phyloP scores from a whole-genome alignment of 2,329 filamentous ascomycete genomes.

The Fusarium annulatum region DNA sequence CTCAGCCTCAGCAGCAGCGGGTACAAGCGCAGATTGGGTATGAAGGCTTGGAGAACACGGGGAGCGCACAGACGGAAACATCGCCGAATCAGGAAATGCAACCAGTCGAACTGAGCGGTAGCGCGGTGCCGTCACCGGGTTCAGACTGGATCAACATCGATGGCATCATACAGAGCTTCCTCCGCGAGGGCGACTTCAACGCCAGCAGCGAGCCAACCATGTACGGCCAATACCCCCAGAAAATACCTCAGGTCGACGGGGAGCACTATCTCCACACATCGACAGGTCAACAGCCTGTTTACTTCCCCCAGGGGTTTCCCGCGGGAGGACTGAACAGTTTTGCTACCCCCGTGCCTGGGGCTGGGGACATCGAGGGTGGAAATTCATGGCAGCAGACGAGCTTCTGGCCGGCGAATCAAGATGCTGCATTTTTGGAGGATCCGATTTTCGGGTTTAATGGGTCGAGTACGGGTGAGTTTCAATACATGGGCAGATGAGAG shows the following conservation, averaged over 20 bases:
- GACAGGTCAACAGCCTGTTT: constrained; percentile 6
- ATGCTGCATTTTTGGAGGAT: constrained; percentile 41
- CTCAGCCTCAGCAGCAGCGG: constrained; percentile 3
- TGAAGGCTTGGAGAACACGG: not conserved
- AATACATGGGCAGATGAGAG: constrained; percentile 23
- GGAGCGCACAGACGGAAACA: not conserved
- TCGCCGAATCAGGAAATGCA: not conserved
- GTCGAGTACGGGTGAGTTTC: constrained; percentile 43
- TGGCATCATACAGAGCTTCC: constrained; percentile 52
- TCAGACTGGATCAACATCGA: constrained; percentile 50
- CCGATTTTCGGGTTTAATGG: constrained; percentile 49
- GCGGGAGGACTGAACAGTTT: constrained; percentile 7
- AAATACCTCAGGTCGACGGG: constrained; percentile 12
- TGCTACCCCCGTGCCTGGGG: not conserved
- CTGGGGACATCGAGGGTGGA: constrained; percentile 7
- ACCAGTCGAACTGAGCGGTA: not conserved
- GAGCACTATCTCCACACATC: constrained; percentile 18
- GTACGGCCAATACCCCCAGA: constrained; percentile 5
- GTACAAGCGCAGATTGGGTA: not conserved
- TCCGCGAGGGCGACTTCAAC: constrained; percentile 38
- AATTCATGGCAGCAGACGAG: constrained; percentile 12
- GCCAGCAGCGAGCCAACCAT: not conserved
- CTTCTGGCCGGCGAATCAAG: constrained; percentile 21
- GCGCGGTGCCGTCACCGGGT: constrained; percentile 7
- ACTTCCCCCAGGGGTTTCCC: constrained; percentile 18